These are phyloP conservation scores for Aureobasidium sp. DNA, from an alignment of 2,329 filamentous ascomycete genomes.

Conservation along the genomic window DNA sequence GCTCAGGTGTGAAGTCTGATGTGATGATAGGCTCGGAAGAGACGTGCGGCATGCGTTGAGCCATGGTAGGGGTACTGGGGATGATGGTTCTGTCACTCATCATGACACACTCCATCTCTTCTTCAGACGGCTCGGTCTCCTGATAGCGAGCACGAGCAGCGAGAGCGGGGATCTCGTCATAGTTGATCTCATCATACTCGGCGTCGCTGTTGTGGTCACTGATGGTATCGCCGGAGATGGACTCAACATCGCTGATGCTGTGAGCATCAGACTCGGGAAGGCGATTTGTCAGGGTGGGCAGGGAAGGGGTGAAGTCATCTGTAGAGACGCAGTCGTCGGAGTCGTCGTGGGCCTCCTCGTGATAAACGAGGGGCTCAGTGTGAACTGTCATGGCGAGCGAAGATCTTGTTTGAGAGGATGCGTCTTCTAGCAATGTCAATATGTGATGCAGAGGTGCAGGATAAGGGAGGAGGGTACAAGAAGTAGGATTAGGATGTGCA, in stretches of 20 bases:
- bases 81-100: slow-evolving; percentile 15
- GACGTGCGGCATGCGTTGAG: slow-evolving; percentile 9
- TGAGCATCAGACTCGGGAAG: neutral
- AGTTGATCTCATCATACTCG: slow-evolving; percentile 11
- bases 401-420: neutral
- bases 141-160: neutral
- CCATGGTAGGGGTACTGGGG: neutral
- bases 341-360: neutral
- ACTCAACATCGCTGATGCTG: slow-evolving; percentile 8
- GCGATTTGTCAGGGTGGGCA: slow-evolving; percentile 4
- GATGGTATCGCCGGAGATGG: slow-evolving; percentile 11
- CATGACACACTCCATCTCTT: slow-evolving; percentile 10
- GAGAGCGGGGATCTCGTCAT: slow-evolving; percentile 14
- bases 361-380: neutral
- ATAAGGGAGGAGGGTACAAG: neutral
- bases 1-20: neutral
- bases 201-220: neutral
- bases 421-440: slow-evolving; percentile 3
- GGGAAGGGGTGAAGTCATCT: slow-evolving; percentile 6
- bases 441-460: neutral
- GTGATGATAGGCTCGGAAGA: neutral
- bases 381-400: neutral
- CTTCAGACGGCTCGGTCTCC: neutral
- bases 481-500: neutral
- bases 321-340: neutral